phyloP scores from a whole-genome alignment of 1,139 yeast genomes.

The Kodamaea anthophila region DNA sequence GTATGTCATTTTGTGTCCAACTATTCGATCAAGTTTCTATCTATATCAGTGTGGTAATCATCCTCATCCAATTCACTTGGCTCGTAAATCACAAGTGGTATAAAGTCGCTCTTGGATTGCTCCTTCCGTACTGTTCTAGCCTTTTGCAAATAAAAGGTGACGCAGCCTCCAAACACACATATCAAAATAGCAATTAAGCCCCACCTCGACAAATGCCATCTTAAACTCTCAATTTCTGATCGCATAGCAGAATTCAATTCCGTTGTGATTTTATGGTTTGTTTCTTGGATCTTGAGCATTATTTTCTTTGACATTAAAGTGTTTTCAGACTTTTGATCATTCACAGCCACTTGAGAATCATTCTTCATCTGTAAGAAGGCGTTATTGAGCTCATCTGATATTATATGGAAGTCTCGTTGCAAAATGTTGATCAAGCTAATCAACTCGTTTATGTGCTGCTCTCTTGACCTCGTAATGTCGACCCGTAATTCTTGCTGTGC shows the following conservation, averaged over 20 bases:
- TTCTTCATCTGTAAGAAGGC: conserved; percentile 60
- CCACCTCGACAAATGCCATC: conserved; percentile 92
- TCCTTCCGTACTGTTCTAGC: conserved; percentile 20
- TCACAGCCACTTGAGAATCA: conserved; percentile 76
- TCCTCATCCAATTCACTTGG: conserved; percentile 47
- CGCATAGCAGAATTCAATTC: conserved; percentile 77
- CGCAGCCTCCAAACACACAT: conserved; percentile 36
- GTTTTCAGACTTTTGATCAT: conserved; percentile 83
- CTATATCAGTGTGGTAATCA: conserved; percentile 42
- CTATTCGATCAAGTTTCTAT: conserved; percentile 16
- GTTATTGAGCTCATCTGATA: conserved; percentile 75
- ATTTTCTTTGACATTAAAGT: conserved; percentile 68
- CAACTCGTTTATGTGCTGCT: conserved; percentile 61
- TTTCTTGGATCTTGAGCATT: conserved; percentile 70
- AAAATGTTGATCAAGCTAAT: conserved; percentile 62
- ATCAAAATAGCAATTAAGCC: conserved; percentile 62
- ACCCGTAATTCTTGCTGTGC: conserved; percentile 84
- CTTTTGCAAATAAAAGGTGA: conserved; percentile 36
- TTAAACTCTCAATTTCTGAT: conserved; percentile 77
- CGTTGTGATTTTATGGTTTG: conserved; percentile 80
- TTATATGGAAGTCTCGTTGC: conserved; percentile 63
- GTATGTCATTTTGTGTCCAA: neutral
- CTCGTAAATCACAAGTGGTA: conserved; percentile 41
- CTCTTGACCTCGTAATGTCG: conserved; percentile 71
- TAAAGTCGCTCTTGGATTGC: conserved; percentile 28